Conservation (phyloP, 495 filamentous ascomycete species). For the Talaromyces proteolyticus region DNA sequence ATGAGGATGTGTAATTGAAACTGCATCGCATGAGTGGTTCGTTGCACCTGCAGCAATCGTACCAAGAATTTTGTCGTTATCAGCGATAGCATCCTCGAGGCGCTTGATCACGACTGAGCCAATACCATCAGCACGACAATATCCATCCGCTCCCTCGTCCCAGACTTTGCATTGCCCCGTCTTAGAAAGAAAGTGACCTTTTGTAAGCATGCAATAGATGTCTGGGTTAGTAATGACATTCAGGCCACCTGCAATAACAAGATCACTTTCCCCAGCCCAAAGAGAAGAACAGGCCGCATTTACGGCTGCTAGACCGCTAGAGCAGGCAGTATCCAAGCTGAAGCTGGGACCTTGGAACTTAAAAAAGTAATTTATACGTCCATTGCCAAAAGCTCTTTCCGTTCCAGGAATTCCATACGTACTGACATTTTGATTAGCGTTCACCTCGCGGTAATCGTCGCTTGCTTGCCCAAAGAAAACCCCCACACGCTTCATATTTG, state of each 20-base stretch:
- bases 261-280: constrained; percentile 39
- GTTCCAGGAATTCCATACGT: constrained; percentile 76
- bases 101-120: constrained; percentile 41
- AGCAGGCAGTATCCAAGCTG: constrained; percentile 40
- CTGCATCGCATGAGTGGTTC: constrained; percentile 37
- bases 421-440: constrained; percentile 65
- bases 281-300: constrained; percentile 27
- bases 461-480: constrained; percentile 75
- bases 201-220: constrained; percentile 22
- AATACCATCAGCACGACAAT: constrained; percentile 41
- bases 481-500: constrained; percentile 68
- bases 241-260: constrained; percentile 37
- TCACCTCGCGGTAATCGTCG: constrained; percentile 74
- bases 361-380: constrained; percentile 38
- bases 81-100: constrained; percentile 39
- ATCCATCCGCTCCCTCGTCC: constrained; percentile 41
- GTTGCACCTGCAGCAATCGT: constrained; percentile 33
- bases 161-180: constrained; percentile 41
- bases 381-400: constrained; percentile 61
- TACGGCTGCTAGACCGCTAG: constrained; percentile 29
- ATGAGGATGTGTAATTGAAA: constrained; percentile 46
- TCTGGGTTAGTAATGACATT: constrained; percentile 42
- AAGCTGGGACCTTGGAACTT: constrained; percentile 34
- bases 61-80: constrained; percentile 44
- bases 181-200: constrained; percentile 38